A percentile compares a stretch with the other conserved stretches of the same genome.
Conservation (phyloP, 495 filamentous ascomycete species). For the Penicillium cataractarum region DNA sequence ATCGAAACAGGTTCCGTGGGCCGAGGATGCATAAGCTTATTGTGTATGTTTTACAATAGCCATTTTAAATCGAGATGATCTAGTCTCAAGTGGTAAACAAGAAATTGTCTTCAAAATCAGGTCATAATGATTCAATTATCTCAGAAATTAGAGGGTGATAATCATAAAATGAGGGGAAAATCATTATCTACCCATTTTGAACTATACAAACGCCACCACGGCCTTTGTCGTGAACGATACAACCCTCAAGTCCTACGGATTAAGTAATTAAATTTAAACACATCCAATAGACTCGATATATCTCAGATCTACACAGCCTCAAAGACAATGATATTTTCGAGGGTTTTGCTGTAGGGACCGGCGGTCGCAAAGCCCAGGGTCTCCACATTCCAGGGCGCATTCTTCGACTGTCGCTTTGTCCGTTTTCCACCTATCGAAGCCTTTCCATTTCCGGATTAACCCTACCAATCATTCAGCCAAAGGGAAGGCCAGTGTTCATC, state of each 20-base stretch:
- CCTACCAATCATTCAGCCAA: neutral
- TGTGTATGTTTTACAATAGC: neutral
- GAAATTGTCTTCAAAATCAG: neutral
- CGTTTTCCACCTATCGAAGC: slow-evolving; percentile 6
- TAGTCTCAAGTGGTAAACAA: neutral
- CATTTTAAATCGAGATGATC: neutral
- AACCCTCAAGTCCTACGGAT: neutral
- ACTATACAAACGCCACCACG: neutral
- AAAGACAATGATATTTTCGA: neutral
- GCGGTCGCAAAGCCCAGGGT: neutral
- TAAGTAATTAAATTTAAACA: neutral
- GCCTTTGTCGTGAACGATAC: neutral
- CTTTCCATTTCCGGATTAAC: slow-evolving; percentile 10
- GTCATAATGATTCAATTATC: neutral
- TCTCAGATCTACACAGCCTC: neutral
- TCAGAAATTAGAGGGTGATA: neutral
- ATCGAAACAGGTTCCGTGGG: slow-evolving; percentile 14
- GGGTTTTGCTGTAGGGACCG: neutral
- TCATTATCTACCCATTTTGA: neutral
- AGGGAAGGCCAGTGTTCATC: neutral
- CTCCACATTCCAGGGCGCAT: slow-evolving; percentile 23
- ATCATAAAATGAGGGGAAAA: neutral
- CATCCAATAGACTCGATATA: neutral
- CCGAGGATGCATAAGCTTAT: slow-evolving; percentile 8
- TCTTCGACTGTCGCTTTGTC: slow-evolving; percentile 16